Conservation (phyloP, 148 eudicot genomes). For the Rhododendron kiyosumense region DNA sequence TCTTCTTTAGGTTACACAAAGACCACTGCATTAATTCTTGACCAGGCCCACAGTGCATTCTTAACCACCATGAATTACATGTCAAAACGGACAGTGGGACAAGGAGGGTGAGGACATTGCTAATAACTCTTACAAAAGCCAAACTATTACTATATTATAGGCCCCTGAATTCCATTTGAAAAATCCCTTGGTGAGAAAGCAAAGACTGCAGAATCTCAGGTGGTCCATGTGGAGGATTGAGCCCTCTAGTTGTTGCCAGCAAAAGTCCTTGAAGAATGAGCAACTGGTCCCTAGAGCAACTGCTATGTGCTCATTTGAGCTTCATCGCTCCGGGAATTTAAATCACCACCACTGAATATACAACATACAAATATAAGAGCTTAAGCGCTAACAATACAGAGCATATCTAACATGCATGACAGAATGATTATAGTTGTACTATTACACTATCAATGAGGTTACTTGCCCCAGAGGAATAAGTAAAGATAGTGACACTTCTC, state of each 20-base stretch:
- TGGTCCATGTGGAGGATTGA: not conserved
- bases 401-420: not conserved
- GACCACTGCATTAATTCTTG: too few relatives aligned
- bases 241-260: not conserved
- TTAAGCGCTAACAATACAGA: not conserved
- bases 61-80: too few relatives aligned
- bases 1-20: too few relatives aligned
- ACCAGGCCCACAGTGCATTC: too few relatives aligned
- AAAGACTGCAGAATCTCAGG: not conserved
- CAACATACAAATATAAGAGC: not conserved
- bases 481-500: not conserved
- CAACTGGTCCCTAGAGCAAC: not conserved
- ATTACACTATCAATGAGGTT: not conserved
- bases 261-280: not conserved
- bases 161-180: not conserved
- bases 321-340: not conserved
- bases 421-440: not conserved
- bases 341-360: not conserved
- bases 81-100: too few relatives aligned
- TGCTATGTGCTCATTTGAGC: not conserved
- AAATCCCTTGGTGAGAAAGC: not conserved
- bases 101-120: too few relatives aligned
- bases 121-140: not conserved
- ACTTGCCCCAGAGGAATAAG: not conserved
- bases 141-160: not conserved